Base-by-base conservation (phyloP, 148 eudicot genomes). In the Chenopodium suecicum region DNA sequence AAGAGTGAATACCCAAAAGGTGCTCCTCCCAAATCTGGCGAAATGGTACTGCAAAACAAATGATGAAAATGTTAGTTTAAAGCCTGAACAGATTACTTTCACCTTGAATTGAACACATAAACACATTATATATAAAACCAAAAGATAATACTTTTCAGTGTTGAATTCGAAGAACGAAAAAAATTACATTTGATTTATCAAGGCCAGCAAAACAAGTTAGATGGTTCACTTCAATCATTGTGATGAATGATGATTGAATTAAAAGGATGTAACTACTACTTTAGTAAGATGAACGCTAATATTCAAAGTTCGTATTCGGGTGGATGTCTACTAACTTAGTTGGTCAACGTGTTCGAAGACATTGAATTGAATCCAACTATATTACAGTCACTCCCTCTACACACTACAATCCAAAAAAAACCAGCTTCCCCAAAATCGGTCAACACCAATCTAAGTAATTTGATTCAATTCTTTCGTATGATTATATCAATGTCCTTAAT, bases 1-100 rank as follows among this genome's bases (percentile, higher is more conserved):
- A 22, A 73, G 77, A 79, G 52, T 48, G 84, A 88, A 62, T 92
- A 94, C 98, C 98, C 97, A 75, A 94, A 94, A 50, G 98, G 98
- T 58, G 98, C 92, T 70, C 98, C 98, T 79, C 91, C 95, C 84
- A 88, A 78, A 72, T 90, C 97, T 82, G 81, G 82, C 64, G 94
- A 88, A 78, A 94, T 84, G 72, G 93, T 91, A 84, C 98, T 92
- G 93, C 91, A 88, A 87, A 84, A 84, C 31, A 17, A 27, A 13
- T 56, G 64, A 58, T 3, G 22, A 78, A 62, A 65, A 27, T 58
- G 54, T 54, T 60, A 80, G 65, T 12, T 9, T 46, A 29, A 82
- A 82, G 37, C 74, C 0, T 34, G n/a, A 63, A 23, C 16, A 52
- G 16, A 65, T 9, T 16, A 41, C 8, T 48, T 20, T 19, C 27